Evolutionary conservation across 306 rosid genomes (phyloP).

Genomic region (Sphenostylis stenocarpa): DNA sequence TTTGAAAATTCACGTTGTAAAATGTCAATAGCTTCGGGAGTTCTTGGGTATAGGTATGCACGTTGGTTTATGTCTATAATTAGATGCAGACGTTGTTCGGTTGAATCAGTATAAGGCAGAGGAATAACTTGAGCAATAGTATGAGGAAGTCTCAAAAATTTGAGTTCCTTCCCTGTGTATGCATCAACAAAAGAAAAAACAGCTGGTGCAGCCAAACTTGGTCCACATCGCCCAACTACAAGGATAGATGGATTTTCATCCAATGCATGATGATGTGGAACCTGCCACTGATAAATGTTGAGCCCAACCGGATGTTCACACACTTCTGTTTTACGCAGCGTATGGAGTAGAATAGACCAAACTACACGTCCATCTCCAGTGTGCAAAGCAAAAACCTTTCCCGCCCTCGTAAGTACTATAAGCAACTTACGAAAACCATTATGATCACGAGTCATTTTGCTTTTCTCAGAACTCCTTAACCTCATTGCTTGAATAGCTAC

Average conservation of each 20-base stretch:
- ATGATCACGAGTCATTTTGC: constrained; percentile 98
- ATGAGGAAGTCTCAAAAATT: constrained; percentile 56
- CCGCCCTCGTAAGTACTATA: constrained; percentile 83
- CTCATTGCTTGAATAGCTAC: constrained; percentile 83
- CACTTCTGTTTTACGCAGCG: constrained; percentile 64
- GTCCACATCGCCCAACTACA: constrained; percentile 77
- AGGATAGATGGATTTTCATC: constrained; percentile 92
- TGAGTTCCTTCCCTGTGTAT: constrained; percentile 72
- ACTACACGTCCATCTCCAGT: constrained; percentile 90
- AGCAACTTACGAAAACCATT: constrained; percentile 95
- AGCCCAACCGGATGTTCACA: constrained; percentile 73
- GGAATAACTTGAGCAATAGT: constrained; percentile 77
- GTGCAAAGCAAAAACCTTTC: constrained; percentile 95
- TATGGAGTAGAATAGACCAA: constrained; percentile 75
- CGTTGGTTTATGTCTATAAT: constrained; percentile 59
- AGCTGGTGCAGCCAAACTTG: constrained; percentile 58
- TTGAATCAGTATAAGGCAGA: constrained; percentile 80
- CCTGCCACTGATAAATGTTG: constrained; percentile 94
- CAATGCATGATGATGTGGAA: constrained; percentile 94
- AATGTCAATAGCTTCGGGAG: constrained; percentile 72
- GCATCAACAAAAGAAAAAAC: constrained; percentile 85
- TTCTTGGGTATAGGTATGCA: constrained; percentile 83
- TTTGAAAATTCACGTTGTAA: constrained; percentile 73
- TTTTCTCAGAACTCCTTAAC: constrained; percentile 84
- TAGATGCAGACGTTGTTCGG: constrained; percentile 89